A percentile compares a stretch with the other conserved stretches of the same genome.
Conservation (phyloP, 768 basidiomycete species). For the Leccinum rimulosum region DNA sequence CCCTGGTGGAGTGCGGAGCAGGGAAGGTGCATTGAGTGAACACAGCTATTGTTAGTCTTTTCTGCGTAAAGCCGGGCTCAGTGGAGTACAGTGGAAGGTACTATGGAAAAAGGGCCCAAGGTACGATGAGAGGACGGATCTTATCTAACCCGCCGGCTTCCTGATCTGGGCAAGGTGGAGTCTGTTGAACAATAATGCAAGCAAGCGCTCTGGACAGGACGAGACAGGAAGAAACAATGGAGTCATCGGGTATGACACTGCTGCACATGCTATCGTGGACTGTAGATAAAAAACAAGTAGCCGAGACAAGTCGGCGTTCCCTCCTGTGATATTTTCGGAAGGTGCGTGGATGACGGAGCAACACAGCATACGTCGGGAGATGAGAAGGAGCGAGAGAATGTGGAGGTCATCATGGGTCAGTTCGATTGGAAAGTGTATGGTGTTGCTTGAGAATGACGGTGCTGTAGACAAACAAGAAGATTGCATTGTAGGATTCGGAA, state of each 20-base stretch:
- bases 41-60: constrained; percentile 14
- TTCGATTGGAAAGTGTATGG: background rate
- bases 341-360: constrained; percentile 7
- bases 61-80: background rate
- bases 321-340: background rate
- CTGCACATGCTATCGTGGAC: background rate
- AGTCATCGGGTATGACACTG: background rate
- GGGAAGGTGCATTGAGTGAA: constrained; percentile 13
- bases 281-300: background rate
- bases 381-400: constrained; percentile 10
- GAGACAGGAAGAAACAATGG: background rate
- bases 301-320: constrained; percentile 8
- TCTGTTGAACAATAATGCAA: background rate
- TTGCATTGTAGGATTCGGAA: background rate
- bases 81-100: background rate
- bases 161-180: constrained; percentile 8
- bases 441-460: background rate
- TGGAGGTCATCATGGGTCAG: background rate
- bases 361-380: constrained; percentile 18
- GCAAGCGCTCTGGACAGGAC: background rate
- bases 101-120: background rate
- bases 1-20: constrained; percentile 14
- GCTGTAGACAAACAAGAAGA: background rate
- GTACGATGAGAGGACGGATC: background rate
- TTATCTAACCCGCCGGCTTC: constrained; percentile 17